Percentiles rank a stretch among this genome's conserved stretches.
These are phyloP conservation scores for Mucor irregularis DNA, from an alignment of 371 early-diverging fungal species.

Conservation along the genomic window DNA sequence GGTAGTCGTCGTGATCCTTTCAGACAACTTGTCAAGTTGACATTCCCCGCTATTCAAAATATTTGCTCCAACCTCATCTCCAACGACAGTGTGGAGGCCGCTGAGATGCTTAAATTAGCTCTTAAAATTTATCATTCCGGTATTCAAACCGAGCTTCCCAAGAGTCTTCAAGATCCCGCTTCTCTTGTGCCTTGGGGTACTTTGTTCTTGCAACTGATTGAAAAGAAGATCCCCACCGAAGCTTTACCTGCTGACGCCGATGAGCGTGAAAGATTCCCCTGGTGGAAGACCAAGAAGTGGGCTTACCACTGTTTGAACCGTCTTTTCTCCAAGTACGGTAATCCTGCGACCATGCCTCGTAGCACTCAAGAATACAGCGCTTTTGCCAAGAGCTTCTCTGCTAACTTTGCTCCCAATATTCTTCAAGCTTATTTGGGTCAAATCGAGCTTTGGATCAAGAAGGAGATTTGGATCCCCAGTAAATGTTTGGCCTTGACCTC, in stretches of 20 bases:
- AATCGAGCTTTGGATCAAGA: conserved; percentile 68
- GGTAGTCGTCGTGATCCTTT: conserved; percentile 61
- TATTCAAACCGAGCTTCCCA: conserved; percentile 71
- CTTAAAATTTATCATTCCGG: conserved; percentile 78
- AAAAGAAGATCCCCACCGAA: conserved; percentile 59
- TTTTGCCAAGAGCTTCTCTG: conserved; percentile 79
- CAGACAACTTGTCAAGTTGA: conserved; percentile 64
- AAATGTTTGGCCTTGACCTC: conserved; percentile 56
- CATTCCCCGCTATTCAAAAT: conserved; percentile 74
- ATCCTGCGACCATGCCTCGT: conserved; percentile 62
- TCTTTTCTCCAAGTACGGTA: conserved; percentile 80
- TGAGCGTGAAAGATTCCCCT: conserved; percentile 77
- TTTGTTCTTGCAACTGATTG: conserved; percentile 76
- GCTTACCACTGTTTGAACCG: conserved; percentile 83
- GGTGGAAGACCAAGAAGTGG: conserved; percentile 96
- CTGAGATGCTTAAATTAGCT: conserved; percentile 76
- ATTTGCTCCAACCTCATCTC: conserved; percentile 64
- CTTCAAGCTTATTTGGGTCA: conserved; percentile 77
- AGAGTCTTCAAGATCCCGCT: conserved; percentile 64
- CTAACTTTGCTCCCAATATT: conserved; percentile 89
- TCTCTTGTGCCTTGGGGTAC: conserved; percentile 87
- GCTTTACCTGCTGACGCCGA: conserved; percentile 61
- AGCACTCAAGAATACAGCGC: conserved; percentile 60
- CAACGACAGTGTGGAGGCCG: conserved; percentile 71
- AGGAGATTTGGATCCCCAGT: conserved; percentile 64